Percentiles rank a stretch among this genome's conserved stretches.
Conservation (phyloP, 1,284 basidiomycete species). For the Vanrija sp. region DNA sequence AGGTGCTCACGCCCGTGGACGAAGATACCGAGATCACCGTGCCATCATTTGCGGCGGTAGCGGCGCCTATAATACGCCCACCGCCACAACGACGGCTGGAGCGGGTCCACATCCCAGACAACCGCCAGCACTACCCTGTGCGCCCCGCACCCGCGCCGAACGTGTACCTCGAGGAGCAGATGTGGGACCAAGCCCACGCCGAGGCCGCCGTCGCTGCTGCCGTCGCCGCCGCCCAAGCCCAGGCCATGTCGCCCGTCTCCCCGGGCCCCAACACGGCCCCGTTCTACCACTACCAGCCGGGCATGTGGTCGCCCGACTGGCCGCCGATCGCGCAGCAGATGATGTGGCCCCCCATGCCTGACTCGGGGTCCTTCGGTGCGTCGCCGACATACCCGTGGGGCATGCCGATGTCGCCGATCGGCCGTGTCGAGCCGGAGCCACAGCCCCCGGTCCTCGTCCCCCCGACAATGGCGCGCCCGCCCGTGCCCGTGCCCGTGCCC, state of each 20-base stretch:
- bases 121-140: no score
- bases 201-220: slow-evolving; percentile 12
- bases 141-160: no score
- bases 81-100: no score
- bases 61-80: no score
- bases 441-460: no score
- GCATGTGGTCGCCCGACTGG: neutral
- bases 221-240: neutral
- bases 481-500: neutral
- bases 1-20: no score
- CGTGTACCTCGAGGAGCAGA: no score
- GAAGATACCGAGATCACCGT: no score
- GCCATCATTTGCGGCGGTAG: no score
- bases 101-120: no score
- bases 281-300: neutral
- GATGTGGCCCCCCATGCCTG: neutral
- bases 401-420: slow-evolving; percentile 36
- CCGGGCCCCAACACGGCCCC: neutral
- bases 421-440: slow-evolving; percentile 6
- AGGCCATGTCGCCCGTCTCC: neutral
- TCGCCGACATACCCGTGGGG: slow-evolving; percentile 36
- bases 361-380: neutral
- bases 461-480: neutral
- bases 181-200: neutral
- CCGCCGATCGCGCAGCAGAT: neutral